Conservation (phyloP, 352 stramenopile genomes). For the Pythium myriotylum region DNA sequence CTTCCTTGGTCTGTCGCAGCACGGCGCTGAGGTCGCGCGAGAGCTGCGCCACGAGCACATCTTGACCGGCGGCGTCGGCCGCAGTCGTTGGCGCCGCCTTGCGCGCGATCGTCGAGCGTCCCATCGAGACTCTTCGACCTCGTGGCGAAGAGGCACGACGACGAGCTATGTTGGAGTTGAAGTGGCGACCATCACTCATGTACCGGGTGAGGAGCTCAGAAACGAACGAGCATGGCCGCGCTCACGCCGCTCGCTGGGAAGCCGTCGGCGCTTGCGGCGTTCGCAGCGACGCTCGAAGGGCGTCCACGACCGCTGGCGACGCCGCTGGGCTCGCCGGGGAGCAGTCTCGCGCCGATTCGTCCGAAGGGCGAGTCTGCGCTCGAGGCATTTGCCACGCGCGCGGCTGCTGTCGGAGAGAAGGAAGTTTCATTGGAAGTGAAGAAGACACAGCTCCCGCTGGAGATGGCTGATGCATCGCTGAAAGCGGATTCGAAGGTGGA, state of each 20-base stretch:
- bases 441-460: background rate
- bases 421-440: background rate
- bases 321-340: background rate
- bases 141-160: too few relatives aligned
- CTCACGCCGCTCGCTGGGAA: background rate
- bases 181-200: slow-evolving; percentile 15
- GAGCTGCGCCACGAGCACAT: slow-evolving; percentile 53
- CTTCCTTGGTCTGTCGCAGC: slow-evolving; percentile 42
- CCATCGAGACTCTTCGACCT: too few relatives aligned
- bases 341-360: background rate
- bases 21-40: slow-evolving; percentile 47
- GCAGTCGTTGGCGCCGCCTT: background rate
- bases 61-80: slow-evolving; percentile 15
- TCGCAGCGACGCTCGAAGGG: slow-evolving; percentile 6
- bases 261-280: slow-evolving; percentile 17
- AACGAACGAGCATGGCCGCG: background rate
- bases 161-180: slow-evolving; percentile 18
- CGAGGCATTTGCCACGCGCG: slow-evolving; percentile 16
- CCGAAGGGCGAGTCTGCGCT: slow-evolving; percentile 8
- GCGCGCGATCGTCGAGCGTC: slow-evolving; percentile 9
- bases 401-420: background rate
- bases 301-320: background rate
- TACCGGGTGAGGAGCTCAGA: background rate
- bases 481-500: too few relatives aligned
- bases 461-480: background rate